Base-by-base conservation (phyloP, 2,329 filamentous ascomycete genomes). In the Aspergillus aculeatinus region DNA sequence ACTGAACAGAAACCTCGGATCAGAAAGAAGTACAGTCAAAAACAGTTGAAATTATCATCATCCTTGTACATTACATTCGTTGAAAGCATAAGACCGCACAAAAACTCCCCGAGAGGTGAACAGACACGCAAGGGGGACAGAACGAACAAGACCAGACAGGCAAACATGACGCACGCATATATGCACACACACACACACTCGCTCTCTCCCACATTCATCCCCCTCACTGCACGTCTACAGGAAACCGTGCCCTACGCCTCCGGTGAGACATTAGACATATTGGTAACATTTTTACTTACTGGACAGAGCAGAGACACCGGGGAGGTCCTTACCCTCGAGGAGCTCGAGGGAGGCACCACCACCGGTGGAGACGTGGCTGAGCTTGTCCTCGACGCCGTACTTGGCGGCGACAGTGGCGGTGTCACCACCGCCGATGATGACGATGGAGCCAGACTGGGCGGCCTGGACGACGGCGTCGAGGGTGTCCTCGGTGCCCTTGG, bases 361-460 rank as follows among this genome's bases (percentile, higher is more conserved):
- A 70, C 95, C 95, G 33, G 95, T 99, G 54, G 92, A 96, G 65
- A 99, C 95, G 82, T 99, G 95, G 83, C 92, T 97, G 74, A 98
- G 86, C 87, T 98, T 96, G 80, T 91, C 88, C 85, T 99, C 95
- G 65, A 91, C 94, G 58, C 89, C 89, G 79, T 96, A 99, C 85
- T 99, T 97, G 78, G 93, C 94, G 57, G 95, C 95, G 51, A 98
- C 95, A 62, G 95, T 99, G 54, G 95, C 95, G 55, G 95, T 99
- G 80, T 99, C 95, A 80, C 95, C 95, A 78, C 95, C 95, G 64
- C 95, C 95, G 67, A 99, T 97, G 81, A 99, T 98, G 77, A 98
- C 95, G 72, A 95, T 96, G 84, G 95, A 93, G 78, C 92, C 93
- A 63, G 82, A 85, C 79, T 91, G 83, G 61, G 89, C 90, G 62